Base-by-base conservation (phyloP, 2,329 filamentous ascomycete species). In the Rutstroemia sydowiana region DNA sequence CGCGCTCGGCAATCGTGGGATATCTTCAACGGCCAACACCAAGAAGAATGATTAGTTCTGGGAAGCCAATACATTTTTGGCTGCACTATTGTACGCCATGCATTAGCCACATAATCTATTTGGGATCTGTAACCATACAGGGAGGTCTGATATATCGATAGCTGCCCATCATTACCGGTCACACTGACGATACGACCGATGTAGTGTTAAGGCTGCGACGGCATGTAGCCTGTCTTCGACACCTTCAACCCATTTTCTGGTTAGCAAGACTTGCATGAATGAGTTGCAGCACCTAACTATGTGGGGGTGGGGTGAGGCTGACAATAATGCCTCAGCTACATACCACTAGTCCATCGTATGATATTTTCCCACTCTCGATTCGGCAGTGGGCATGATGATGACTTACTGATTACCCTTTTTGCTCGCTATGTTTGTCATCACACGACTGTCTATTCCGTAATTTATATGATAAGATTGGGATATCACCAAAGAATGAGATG, bases 31-130 rank as follows among this genome's bases (percentile, higher is more conserved):
- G 37, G 30, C 18, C 36, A 13, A 5, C 16, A 14, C 3, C 18
- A 41, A n/a, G n/a, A 40, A 23, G 30, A n/a, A 31, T 26, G 31
- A 46, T 57, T 31, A 16, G 40, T 54, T 50, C 26, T 46, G 21
- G 13, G 5, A 31, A 37, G 41, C 18, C 23, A 45, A 53, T 46
- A 48, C 54, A 43, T 52, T 54, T 43, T 36, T 31, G 51, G 28
- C 48, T 39, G 45, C 51, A 52, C 52, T 52, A 54, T 52, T 49
- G 53, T 26, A 40, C 47, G 40, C 47, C 47, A 53, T 45, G 5
- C 31, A 40, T 49, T 21, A 46, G 53, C 45, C 40, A 30, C 32
- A 11, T 30, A 47, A 21, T 40, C 49, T 32, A 48, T n/a, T 49
- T 46, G 20, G 36, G 21, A 36, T 8, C 26, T 21, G 20, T 20